Evolutionary conservation across 2,329 filamentous ascomycete species (phyloP).

Genomic region (Fusarium chaquense): DNA sequence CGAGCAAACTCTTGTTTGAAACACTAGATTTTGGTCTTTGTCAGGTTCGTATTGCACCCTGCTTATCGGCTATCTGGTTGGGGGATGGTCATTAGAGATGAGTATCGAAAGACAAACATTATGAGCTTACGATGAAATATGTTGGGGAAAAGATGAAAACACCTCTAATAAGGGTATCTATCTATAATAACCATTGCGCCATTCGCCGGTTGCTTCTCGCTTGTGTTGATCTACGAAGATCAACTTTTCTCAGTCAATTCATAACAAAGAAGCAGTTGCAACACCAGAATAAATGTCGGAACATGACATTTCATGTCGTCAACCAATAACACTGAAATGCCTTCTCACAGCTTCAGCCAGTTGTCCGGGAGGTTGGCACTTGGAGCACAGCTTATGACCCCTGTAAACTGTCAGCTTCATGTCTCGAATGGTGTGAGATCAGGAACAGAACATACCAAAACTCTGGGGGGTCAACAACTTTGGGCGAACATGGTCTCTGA

Average conservation of each 20-base stretch:
- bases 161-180: conserved; percentile 17
- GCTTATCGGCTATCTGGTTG: not conserved
- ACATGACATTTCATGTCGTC: not conserved
- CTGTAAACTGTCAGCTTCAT: conserved; percentile 18
- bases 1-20: not conserved
- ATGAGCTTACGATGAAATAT: not conserved
- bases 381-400: conserved; percentile 39
- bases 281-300: not conserved
- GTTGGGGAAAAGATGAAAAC: not conserved
- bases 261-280: not conserved
- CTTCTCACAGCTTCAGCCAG: conserved; percentile 37
- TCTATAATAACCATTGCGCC: not conserved
- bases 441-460: conserved; percentile 38
- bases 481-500: conserved; percentile 41
- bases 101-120: not conserved
- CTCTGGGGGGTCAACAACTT: conserved; percentile 42
- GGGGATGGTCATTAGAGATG: not conserved
- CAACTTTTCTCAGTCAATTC: not conserved
- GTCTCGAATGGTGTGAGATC: not conserved
- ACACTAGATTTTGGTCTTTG: not conserved
- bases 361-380: conserved; percentile 39
- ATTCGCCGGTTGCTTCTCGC: not conserved
- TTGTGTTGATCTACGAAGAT: not conserved
- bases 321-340: conserved; percentile 27
- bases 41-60: not conserved